Base-by-base conservation (phyloP, 169 alveolate species). In the Eimeria maxima region DNA sequence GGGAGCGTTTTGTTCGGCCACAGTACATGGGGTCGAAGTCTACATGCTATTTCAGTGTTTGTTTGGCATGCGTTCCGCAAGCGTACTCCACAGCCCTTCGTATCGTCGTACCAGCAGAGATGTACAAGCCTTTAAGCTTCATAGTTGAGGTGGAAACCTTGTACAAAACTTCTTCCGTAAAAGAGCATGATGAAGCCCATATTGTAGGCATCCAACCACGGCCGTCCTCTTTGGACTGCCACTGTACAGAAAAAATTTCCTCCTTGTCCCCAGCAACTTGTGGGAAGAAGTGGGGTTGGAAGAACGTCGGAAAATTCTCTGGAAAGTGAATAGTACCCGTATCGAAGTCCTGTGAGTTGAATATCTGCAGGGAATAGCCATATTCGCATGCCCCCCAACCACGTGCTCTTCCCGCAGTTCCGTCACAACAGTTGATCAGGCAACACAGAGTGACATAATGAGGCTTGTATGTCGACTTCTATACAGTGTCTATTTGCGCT, bases 271-370 rank as follows among this genome's bases (percentile, higher is more conserved):
- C 67, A 29, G 93, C 78, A 24, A 55, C 33, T 60, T 84, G 93
- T 18, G 93, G 93, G 47, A 84, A 84, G 13, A 84, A 55, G 55
- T 84, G 93, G 60, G 93, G 93, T 11, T 13, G 38, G 38, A 84
- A 84, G 47, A 84, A 57, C 5, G 93, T 2, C 44, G 93, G 93
- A 76, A 84, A 33, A 44, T 84, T 84, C 3, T 10, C 50, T 16
- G 93, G 93, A 38, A 84, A 84, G 8, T 14, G 53, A 27, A 84
- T 27, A 20, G 20, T 53, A 11, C 29, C 78, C 60, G 27, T 0
- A 10, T 84, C 93, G 80, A 84, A 76, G 5, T 84, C 80, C 38
- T 24, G 33, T n/a, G 93, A 55, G 67, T 55, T 20, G 11, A 84
- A 57, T 20, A 84, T 20, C 93, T 84, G 93, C 29, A 53, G 60